Evolutionary conservation across 1,139 yeast genomes (phyloP).

Genomic region (Ogataea hybrid): DNA sequence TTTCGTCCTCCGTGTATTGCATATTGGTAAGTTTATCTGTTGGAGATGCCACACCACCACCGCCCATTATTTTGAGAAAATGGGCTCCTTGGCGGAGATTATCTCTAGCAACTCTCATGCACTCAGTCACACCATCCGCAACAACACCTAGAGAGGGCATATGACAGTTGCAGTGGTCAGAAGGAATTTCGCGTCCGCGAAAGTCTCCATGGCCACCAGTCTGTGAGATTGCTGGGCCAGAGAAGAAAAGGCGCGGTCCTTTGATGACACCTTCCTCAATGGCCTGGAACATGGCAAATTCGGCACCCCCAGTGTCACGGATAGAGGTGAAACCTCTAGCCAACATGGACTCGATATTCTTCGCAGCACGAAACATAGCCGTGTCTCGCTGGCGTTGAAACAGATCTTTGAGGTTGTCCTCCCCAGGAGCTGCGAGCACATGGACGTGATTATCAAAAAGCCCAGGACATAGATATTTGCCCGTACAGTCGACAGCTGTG

Average conservation of each 20-base stretch:
- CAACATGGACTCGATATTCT: conserved; percentile 21
- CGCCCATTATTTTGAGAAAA: conserved; percentile 25
- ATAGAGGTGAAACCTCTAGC: conserved; percentile 30
- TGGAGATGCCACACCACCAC: conserved; percentile 29
- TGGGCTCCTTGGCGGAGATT: conserved; percentile 28
- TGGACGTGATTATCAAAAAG: conserved; percentile 31
- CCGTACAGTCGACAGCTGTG: conserved; percentile 24
- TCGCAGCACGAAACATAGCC: conserved; percentile 25
- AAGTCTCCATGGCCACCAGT: conserved; percentile 32
- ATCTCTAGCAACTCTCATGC: conserved; percentile 28
- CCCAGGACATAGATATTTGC: conserved; percentile 29
- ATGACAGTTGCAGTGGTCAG: conserved; percentile 28
- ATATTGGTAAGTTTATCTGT: conserved; percentile 24
- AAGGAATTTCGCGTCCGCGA: conserved; percentile 21
- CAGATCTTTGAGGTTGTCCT: conserved; percentile 20
- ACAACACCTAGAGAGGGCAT: conserved; percentile 22
- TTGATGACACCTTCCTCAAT: conserved; percentile 27
- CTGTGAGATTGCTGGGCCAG: conserved; percentile 30
- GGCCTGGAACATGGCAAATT: conserved; percentile 23
- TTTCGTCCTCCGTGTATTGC: conserved; percentile 30
- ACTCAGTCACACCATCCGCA: conserved; percentile 30
- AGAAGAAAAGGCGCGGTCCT: conserved; percentile 28
- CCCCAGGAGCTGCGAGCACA: conserved; percentile 28
- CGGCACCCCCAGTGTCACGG: conserved; percentile 31
- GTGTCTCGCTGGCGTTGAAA: conserved; percentile 22